Evolutionary conservation across 495 filamentous ascomycete genomes (phyloP), one percentile per base, ranked within the genome.

Genomic region (Penicillium desertorum): DNA sequence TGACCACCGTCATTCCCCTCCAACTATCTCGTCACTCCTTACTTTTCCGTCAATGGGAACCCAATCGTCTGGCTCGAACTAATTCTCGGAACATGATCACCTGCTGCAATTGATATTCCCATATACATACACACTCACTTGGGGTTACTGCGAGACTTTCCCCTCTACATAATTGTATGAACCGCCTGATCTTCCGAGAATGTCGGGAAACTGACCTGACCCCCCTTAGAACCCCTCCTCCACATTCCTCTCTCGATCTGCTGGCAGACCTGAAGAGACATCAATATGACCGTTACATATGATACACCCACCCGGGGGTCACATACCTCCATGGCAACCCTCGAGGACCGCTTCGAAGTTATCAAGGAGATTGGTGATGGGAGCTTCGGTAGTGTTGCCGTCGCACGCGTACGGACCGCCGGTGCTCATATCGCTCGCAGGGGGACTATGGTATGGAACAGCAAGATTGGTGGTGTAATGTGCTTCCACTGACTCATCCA

Each of bases 361-460:
- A 75, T 98, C 62, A 99, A 98, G 74, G 94, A 99, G 61, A 92
- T 99, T 64, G 94, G 94, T 8, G 94, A 99, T 88, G 94, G 94
- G 54, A 97, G 93, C 71, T 99, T 99, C 65, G 94, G 94, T 32
- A 98, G 91, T 64, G 94, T 99, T 43, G 91, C 89, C 52, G 79
- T 99, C 48, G 94, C 92, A 56, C 83, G 93, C 66, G 91, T 95
- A 42, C 86, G 95, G 64, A 90, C 87, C 46, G 92, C 92, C 45
- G 95, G 95, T 60, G 85, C 91, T 62, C 88, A 84, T 65, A 83
- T 96, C 50, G 93, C 93, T 58, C 90, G 92, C 60, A 81, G 92
- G 65, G 93, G 93, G 56, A 97, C 92, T 32, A 81, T 98, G 79
- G 94, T 99, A 86, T 62, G 67, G 54, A 55, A 63, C 49, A 5